Conservation (phyloP, 179 eudicot genomes). For the Spinacia oleracea region DNA sequence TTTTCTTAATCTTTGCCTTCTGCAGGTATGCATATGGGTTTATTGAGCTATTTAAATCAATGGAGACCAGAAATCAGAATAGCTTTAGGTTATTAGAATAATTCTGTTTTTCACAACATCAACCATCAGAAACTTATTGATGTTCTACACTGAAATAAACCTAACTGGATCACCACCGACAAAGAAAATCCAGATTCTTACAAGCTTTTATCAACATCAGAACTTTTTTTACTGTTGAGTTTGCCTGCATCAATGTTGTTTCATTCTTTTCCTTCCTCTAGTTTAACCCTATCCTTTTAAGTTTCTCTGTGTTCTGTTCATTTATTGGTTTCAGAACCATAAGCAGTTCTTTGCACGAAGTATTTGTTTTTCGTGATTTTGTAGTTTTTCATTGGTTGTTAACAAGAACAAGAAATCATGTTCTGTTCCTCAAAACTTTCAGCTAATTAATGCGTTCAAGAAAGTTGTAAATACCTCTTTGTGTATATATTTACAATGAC, state of each 20-base stretch:
- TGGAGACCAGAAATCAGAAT: neutral
- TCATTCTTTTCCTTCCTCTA: neutral
- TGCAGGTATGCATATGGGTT: conserved; percentile 34
- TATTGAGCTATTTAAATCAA: conserved; percentile 13
- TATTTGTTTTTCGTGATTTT: neutral
- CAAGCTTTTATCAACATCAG: neutral
- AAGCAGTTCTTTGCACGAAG: neutral
- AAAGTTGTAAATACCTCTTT: neutral
- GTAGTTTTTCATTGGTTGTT: neutral
- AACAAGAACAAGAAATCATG: neutral
- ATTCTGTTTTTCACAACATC: neutral
- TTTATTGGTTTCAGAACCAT: neutral
- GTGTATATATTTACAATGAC: neutral
- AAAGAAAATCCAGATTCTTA: conserved; percentile 47
- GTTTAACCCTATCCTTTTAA: neutral
- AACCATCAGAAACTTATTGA: neutral
- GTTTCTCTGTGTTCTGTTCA: neutral
- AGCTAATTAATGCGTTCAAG: neutral
- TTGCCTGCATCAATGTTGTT: neutral
- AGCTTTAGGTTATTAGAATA: neutral
- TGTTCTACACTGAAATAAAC: neutral
- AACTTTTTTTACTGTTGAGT: neutral
- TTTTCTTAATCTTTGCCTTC: neutral
- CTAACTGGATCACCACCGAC: conserved; percentile 10
- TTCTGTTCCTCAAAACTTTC: neutral